phyloP scores from a whole-genome alignment of 2,329 filamentous ascomycete genomes.

The Ophiostoma sp. region DNA sequence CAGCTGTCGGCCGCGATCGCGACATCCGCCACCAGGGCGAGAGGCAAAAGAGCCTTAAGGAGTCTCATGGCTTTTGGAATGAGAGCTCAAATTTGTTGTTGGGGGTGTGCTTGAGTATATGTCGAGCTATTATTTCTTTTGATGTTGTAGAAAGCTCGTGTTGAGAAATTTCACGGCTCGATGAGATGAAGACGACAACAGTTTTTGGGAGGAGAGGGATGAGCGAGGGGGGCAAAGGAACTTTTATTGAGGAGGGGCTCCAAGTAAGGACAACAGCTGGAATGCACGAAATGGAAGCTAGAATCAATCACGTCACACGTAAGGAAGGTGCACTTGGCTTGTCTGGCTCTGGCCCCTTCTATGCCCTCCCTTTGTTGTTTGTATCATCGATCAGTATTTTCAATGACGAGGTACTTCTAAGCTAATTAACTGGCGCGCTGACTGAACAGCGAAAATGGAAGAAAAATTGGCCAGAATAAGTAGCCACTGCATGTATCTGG shows the following conservation, averaged over 20 bases:
- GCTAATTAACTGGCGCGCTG: neutral
- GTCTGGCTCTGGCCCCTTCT: neutral
- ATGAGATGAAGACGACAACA: neutral
- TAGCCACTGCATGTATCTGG: neutral
- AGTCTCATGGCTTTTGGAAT: constrained; percentile 65
- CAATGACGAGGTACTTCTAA: neutral
- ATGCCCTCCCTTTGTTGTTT: constrained; percentile 4
- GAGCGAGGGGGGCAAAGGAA: neutral
- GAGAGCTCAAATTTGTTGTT: neutral
- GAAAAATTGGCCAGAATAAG: neutral
- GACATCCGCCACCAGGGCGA: constrained; percentile 70
- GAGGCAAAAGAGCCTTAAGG: constrained; percentile 66
- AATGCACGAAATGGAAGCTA: neutral
- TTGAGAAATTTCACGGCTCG: neutral
- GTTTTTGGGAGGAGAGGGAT: neutral
- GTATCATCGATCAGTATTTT: neutral
- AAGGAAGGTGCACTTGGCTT: neutral
- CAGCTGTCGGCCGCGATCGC: constrained; percentile 75
- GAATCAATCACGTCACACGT: constrained; percentile 30
- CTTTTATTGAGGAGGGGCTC: constrained; percentile 5
- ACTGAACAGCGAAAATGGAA: constrained; percentile 3
- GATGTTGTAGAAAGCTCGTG: neutral
- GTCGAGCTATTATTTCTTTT: neutral
- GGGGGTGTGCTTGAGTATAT: neutral
- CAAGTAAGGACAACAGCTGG: neutral